A percentile compares a stretch with the other conserved stretches of the same genome.
Conservation (phyloP, 2,329 filamentous ascomycete genomes). For the Apiospora koreana region DNA sequence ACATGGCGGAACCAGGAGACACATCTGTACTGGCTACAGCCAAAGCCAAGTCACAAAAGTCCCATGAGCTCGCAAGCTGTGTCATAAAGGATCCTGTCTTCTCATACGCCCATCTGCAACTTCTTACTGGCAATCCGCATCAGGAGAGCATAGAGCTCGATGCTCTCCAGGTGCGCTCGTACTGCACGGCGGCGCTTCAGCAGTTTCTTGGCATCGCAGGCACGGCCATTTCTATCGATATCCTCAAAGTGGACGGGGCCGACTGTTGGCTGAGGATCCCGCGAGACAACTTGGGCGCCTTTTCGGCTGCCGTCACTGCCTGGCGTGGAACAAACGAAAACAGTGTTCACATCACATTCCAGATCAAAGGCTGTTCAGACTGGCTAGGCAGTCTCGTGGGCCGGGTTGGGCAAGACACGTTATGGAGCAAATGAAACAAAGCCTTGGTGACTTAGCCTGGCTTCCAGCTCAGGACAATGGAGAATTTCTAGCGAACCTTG, state of each 20-base stretch:
- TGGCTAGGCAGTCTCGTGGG: slow-evolving; percentile 64
- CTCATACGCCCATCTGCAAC: slow-evolving; percentile 58
- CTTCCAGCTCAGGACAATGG: slow-evolving; percentile 5
- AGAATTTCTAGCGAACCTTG: neutral
- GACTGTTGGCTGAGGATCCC: slow-evolving; percentile 68
- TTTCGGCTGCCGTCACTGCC: slow-evolving; percentile 66
- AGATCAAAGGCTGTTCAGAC: slow-evolving; percentile 59
- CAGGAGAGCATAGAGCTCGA: slow-evolving; percentile 46
- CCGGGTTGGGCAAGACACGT: slow-evolving; percentile 44
- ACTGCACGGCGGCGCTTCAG: slow-evolving; percentile 63
- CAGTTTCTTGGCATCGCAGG: slow-evolving; percentile 73
- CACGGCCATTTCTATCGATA: slow-evolving; percentile 66
- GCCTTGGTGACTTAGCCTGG: slow-evolving; percentile 31
- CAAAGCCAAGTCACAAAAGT: slow-evolving; percentile 29
- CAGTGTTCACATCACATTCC: slow-evolving; percentile 50
- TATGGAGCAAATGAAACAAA: slow-evolving; percentile 43
- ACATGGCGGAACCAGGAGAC: slow-evolving; percentile 8
- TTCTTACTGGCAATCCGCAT: slow-evolving; percentile 36
- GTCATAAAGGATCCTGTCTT: slow-evolving; percentile 54
- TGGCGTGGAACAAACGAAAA: slow-evolving; percentile 55
- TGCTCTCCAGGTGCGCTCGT: slow-evolving; percentile 60
- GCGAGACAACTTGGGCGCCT: slow-evolving; percentile 57
- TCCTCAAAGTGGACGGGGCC: slow-evolving; percentile 59
- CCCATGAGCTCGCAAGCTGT: slow-evolving; percentile 50
- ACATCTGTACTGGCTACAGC: neutral